These are phyloP conservation scores for Linnemannia hyalina DNA, from an alignment of 192 early-diverging fungal genomes.

Conservation along the genomic window DNA sequence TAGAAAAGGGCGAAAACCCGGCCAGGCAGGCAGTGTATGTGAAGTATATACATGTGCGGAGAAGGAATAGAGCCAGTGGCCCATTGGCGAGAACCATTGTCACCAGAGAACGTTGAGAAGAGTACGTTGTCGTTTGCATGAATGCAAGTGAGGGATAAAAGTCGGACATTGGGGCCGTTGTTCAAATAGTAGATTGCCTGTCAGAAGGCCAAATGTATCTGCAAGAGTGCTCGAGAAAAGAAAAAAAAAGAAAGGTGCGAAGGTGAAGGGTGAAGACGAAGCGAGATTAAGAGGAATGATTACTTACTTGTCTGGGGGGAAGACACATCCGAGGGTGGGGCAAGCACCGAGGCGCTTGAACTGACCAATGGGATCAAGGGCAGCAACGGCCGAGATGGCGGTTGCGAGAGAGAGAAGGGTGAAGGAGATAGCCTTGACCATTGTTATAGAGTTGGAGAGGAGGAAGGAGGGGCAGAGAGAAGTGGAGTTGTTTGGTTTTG, in stretches of 20 bases:
- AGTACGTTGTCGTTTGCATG: too few relatives aligned
- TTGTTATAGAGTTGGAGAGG: slow-evolving; percentile 9
- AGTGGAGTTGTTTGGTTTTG: neutral
- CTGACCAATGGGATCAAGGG: slow-evolving; percentile 58
- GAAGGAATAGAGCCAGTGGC: too few relatives aligned
- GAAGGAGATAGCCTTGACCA: slow-evolving; percentile 53
- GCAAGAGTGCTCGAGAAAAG: neutral
- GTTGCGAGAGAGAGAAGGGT: slow-evolving; percentile 46
- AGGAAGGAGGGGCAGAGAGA: neutral
- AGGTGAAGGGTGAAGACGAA: neutral
- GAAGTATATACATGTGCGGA: neutral
- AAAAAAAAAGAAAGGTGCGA: slow-evolving; percentile 3
- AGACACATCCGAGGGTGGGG: slow-evolving; percentile 62
- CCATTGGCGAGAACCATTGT: too few relatives aligned
- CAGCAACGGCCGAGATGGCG: slow-evolving; percentile 38
- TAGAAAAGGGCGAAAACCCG: neutral
- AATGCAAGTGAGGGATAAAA: too few relatives aligned
- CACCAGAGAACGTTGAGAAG: too few relatives aligned
- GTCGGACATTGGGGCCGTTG: too few relatives aligned
- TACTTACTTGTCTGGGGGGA: slow-evolving; percentile 62
- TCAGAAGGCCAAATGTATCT: too few relatives aligned
- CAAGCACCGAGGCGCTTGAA: slow-evolving; percentile 64
- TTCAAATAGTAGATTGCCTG: too few relatives aligned
- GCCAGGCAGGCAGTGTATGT: neutral
- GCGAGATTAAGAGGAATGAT: neutral